Percentiles rank a stretch among this genome's conserved stretches.
phyloP scores from a whole-genome alignment of 2,329 filamentous ascomycete genomes.

The Trichoderma harzianum region DNA sequence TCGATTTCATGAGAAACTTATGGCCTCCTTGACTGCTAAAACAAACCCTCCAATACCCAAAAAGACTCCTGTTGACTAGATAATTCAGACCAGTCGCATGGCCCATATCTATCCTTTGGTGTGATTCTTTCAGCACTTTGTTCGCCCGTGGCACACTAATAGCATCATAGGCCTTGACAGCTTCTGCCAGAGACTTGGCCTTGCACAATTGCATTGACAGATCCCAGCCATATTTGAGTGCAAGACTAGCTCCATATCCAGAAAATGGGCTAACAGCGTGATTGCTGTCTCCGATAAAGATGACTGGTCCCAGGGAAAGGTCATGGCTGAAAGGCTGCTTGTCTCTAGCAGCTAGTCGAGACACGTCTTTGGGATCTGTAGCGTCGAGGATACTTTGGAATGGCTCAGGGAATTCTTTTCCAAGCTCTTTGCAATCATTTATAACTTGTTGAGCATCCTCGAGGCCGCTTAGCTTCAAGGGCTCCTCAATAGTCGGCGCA shows the following conservation, averaged over 20 bases:
- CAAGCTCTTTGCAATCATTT: conserved; percentile 22
- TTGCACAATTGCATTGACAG: conserved; percentile 35
- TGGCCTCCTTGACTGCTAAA: neutral
- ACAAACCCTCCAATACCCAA: neutral
- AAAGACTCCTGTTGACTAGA: neutral
- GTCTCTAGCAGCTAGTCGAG: conserved; percentile 39
- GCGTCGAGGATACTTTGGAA: conserved; percentile 36
- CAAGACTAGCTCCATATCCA: conserved; percentile 44
- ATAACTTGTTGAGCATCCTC: neutral
- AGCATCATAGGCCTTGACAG: conserved; percentile 33
- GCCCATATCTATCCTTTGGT: conserved; percentile 19
- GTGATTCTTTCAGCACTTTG: conserved; percentile 24
- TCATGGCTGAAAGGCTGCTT: conserved; percentile 39
- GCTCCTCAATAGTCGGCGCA: neutral
- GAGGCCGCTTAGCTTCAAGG: neutral
- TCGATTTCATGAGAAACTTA: neutral
- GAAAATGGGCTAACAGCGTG: conserved; percentile 45
- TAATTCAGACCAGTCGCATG: conserved; percentile 18
- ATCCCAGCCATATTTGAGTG: conserved; percentile 42
- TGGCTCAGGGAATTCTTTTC: conserved; percentile 33
- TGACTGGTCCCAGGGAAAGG: conserved; percentile 22
- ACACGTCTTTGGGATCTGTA: conserved; percentile 34
- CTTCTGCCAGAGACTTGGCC: conserved; percentile 26
- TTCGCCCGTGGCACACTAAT: conserved; percentile 31
- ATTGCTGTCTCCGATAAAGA: conserved; percentile 46